Base-by-base conservation (phyloP, 208 protist species). In the Vickermania ingenoplastis region DNA sequence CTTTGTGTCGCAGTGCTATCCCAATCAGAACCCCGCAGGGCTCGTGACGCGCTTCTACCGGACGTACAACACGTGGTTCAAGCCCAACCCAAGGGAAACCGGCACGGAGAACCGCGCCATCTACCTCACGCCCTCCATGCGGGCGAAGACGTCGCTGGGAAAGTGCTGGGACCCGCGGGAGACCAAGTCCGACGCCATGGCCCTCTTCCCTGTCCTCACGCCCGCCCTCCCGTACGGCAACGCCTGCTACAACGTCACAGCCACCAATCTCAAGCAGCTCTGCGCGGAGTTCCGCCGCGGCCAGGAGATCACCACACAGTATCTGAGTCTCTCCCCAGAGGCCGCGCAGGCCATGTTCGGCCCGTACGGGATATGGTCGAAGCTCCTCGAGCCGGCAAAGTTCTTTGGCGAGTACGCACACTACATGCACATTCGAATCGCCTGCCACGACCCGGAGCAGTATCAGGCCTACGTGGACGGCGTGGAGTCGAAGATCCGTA, bases 131-230 rank as follows among this genome's bases (percentile, higher is more conserved):
- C 77, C 88, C 50, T 86, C 82, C 0, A 86, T 79, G 71, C 75
- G 79, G 25, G 81, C 71, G 7, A 81, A 76, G 59, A 91, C 68
- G 24, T 73, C 81, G 61, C 75, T 92, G 29, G 82, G 85, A 17
- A 70, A 75, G 2, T 70, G 77, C 62, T 96, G 88, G 86, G 83
- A 96, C 61, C 84, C 84, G 2, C 80, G 81, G 0, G 73, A 86
- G 71, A 86, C 86, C n/a, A 79, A 77, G 52, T 83, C 80, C 0
- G 95, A 98, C 60, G 90, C 91, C 7, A 72, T 77, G 51, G 91
- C 97, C 62, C 74, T 98, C 24, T 99, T 99, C 79, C 97, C 98
- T 3, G 87, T 99, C 41, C 89, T 99, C 36, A 99, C 98, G n/a
- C 98, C 98, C 7, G 90, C 94, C 2, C 95, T 98, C 50, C 98